These are phyloP conservation scores for Pilobolus umbonatus DNA, from an alignment of 192 early-diverging fungal genomes.

Conservation along the genomic window DNA sequence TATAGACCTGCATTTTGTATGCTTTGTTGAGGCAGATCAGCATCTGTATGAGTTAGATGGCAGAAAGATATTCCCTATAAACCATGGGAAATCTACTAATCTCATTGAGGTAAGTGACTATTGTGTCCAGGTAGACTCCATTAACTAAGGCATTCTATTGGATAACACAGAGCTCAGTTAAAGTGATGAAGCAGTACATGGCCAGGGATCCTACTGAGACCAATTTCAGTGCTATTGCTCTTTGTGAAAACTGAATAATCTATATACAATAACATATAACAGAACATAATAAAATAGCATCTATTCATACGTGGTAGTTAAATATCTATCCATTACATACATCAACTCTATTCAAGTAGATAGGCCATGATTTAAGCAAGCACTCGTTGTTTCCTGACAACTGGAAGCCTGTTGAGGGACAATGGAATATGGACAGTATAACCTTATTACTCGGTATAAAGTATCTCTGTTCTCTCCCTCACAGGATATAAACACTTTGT, in stretches of 20 bases:
- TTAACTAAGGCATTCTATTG: background rate
- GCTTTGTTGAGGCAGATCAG: slow-evolving; percentile 76
- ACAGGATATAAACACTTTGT: too few species aligned
- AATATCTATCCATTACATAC: too few species aligned
- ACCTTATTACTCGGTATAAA: too few species aligned
- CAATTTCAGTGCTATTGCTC: slow-evolving; percentile 61
- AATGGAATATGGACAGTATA: too few species aligned
- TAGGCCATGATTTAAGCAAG: too few species aligned
- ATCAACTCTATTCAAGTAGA: too few species aligned
- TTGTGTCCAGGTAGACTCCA: too few species aligned
- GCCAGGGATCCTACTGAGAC: slow-evolving; percentile 59
- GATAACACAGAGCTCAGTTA: slow-evolving; percentile 39
- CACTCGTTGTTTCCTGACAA: too few species aligned
- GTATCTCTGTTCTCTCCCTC: too few species aligned
- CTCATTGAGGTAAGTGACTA: slow-evolving; percentile 47
- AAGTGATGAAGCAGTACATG: slow-evolving; percentile 62
- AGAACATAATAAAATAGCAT: background rate
- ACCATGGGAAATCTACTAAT: slow-evolving; percentile 66
- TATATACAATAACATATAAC: background rate
- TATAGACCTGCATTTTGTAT: slow-evolving; percentile 81
- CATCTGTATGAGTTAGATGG: slow-evolving; percentile 89
- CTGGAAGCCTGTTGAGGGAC: too few species aligned
- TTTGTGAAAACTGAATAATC: slow-evolving; percentile 25
- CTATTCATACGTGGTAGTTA: too few species aligned
- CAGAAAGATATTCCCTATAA: slow-evolving; percentile 71